Evolutionary conservation across 140 eudicot species (phyloP), one percentile per base, ranked within the genome.

Genomic region (Ambrosia hybrid): DNA sequence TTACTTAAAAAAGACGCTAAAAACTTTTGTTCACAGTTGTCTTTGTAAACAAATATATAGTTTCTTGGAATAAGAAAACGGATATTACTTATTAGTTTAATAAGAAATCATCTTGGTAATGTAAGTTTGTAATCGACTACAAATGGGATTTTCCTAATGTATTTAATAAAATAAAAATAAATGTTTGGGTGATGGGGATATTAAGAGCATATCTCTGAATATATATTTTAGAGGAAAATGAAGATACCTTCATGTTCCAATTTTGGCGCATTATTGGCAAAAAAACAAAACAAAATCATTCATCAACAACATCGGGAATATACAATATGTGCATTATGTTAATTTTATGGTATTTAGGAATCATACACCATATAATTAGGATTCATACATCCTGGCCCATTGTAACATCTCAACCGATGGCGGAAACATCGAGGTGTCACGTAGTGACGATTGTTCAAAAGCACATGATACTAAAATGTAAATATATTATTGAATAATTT

Each of bases 141-240:
- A 63, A 55, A 38, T 70, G 33, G 60, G 21, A 41, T 9, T 53
- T 68, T 41, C 11, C 1, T 13, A 30, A 6, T 43, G 48, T 43
- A 43, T 71, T 30, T 46, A 2, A 9, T 37, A 3, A 10, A 16
- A 53, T 53, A 12, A 58, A 36, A 49, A 13, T 37, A 59, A 53
- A 71, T 26, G 69, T 41, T 55, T 4, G 9, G 46, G 63, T 45
- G 51, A 8, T 43, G 65, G 26, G 71, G 9, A 57, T 68, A 51
- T 57, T 39, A 73, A 57, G 21, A 79, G 83, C 74, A 72, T 73
- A 79, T 79, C 56, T 38, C n/a, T 4, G 2, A 3, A 78, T 13
- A 46, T 15, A 46, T 15, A 46, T 55, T 49, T 58, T 2, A 17
- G 14, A 74, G 39, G 2, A 30, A 2, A 30, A 30, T 30, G 34